phyloP scores from a whole-genome alignment of 768 basidiomycete genomes.

The Gloeopeniophorella convolvens region DNA sequence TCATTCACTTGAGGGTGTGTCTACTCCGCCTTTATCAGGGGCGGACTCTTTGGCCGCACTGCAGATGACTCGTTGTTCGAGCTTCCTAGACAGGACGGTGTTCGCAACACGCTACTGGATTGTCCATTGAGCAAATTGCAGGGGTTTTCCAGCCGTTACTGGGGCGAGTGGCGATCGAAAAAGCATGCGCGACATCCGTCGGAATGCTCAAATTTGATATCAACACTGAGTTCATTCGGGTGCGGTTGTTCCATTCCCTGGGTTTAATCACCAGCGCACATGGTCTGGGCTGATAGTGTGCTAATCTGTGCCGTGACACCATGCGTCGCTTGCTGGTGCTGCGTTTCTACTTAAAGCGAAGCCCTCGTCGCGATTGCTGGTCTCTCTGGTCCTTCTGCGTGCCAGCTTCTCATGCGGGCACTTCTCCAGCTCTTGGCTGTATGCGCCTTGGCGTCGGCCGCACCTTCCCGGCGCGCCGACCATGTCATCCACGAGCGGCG shows the following conservation, averaged over 20 bases:
- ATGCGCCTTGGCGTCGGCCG: conserved; percentile 20
- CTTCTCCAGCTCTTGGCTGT: conserved; percentile 9
- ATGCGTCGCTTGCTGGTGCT: neutral
- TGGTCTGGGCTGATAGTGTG: too few relatives aligned
- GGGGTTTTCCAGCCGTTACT: too few relatives aligned
- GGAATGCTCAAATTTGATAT: neutral
- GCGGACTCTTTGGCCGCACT: too few relatives aligned
- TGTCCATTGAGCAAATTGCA: too few relatives aligned
- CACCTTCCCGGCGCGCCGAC: conserved; percentile 15
- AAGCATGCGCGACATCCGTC: neutral
- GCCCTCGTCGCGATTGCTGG: neutral
- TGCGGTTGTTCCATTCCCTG: too few relatives aligned
- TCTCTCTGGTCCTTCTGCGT: neutral
- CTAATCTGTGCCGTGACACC: neutral
- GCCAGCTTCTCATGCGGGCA: conserved; percentile 3
- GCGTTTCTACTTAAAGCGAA: neutral
- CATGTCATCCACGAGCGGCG: conserved; percentile 37
- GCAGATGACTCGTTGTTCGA: too few relatives aligned
- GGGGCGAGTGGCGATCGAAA: neutral
- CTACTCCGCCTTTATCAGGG: too few relatives aligned
- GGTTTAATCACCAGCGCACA: neutral
- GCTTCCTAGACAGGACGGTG: too few relatives aligned
- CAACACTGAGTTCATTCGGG: neutral
- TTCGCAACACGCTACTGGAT: too few relatives aligned
- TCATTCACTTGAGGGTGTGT: too few relatives aligned